Conservation (phyloP, 768 basidiomycete species). For the Calocera cornea region DNA sequence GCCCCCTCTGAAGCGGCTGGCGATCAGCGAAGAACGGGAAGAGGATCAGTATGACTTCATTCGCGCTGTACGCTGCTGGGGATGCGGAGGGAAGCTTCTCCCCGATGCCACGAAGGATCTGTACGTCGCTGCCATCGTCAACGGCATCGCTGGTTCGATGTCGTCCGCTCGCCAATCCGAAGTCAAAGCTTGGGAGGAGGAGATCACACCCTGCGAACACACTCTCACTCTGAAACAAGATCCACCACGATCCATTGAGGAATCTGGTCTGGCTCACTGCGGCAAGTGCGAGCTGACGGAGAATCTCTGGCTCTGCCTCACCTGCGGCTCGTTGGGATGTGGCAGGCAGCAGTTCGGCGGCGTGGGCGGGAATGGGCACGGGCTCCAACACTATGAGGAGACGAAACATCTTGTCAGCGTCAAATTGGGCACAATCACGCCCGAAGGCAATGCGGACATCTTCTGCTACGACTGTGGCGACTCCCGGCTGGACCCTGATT, state of each 20-base stretch:
- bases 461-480: slow-evolving; percentile 92
- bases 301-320: slow-evolving; percentile 91
- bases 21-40: slow-evolving; percentile 73
- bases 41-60: slow-evolving; percentile 72
- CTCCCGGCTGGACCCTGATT: slow-evolving; percentile 58
- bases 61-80: slow-evolving; percentile 63
- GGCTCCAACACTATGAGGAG: slow-evolving; percentile 57
- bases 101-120: slow-evolving; percentile 8
- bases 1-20: slow-evolving; percentile 84
- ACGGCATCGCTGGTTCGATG: slow-evolving; percentile 62
- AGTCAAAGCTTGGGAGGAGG: slow-evolving; percentile 97
- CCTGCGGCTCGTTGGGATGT: slow-evolving; percentile 81
- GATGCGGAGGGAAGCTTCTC: slow-evolving; percentile 32
- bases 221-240: slow-evolving; percentile 42
- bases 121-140: slow-evolving; percentile 43
- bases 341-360: slow-evolving; percentile 78
- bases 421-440: slow-evolving; percentile 92
- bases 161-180: slow-evolving; percentile 88
- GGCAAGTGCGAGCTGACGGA: slow-evolving; percentile 69
- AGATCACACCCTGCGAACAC: slow-evolving; percentile 78
- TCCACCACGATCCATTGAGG: slow-evolving; percentile 35
- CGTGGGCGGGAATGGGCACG: slow-evolving; percentile 77
- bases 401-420: slow-evolving; percentile 72
- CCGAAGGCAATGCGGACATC: slow-evolving; percentile 88
- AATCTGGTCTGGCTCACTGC: slow-evolving; percentile 65